Conservation (phyloP, 768 basidiomycete species). For the Russula sp. region DNA sequence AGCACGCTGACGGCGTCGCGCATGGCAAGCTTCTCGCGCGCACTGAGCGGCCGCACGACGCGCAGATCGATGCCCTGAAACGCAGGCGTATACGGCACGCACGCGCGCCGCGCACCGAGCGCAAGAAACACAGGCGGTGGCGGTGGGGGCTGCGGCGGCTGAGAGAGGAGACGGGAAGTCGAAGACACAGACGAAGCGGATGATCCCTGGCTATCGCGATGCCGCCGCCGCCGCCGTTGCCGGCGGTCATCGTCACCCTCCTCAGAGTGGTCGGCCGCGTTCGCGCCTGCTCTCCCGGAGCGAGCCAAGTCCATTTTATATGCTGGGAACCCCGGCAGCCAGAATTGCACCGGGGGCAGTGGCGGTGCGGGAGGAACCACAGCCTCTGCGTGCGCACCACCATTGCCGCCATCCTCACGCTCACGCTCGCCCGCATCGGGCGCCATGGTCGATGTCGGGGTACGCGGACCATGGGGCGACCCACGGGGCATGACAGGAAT, state of each 20-base stretch:
- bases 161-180: background rate
- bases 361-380: constrained; percentile 16
- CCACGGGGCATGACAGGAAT: constrained; percentile 4
- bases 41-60: too few species aligned
- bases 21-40: too few species aligned
- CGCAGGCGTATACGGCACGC: too few species aligned
- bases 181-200: background rate
- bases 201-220: background rate
- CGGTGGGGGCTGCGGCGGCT: background rate
- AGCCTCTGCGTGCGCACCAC: background rate
- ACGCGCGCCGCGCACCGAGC: too few species aligned
- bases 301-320: background rate
- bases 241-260: too few species aligned
- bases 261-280: too few species aligned
- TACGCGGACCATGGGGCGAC: background rate
- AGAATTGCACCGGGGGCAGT: constrained; percentile 21
- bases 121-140: too few species aligned
- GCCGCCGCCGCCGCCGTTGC: background rate
- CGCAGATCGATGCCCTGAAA: too few species aligned
- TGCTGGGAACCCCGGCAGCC: constrained; percentile 20
- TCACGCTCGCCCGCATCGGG: constrained; percentile 3
- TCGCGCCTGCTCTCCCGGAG: background rate
- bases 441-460: background rate
- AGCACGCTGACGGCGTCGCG: too few species aligned
- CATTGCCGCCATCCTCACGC: background rate